Evolutionary conservation across 805 yeast species (phyloP), one percentile per base, ranked within the genome.

Genomic region (Yueomyces sinensis): DNA sequence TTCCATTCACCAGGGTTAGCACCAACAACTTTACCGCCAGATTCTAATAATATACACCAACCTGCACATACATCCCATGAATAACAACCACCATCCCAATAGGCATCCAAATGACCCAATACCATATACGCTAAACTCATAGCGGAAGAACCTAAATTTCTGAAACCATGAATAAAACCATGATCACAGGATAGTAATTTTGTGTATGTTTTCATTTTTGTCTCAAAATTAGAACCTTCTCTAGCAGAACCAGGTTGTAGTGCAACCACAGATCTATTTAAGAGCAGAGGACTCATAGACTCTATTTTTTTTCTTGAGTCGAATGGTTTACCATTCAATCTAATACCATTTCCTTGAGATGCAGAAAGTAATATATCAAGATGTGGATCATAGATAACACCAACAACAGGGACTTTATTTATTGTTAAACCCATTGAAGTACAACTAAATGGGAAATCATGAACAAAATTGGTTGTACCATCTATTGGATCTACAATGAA

Each of bases 161-260:
- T 62, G 49, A 70, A 71, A 0, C 82, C 81, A 56, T 89, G 97
- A 23, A 86, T 74, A 37, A 89, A 68, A 9, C 89, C 91, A 19
- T 95, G 95, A 56, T 91, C 97, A 49, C 72, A 83, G 45, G 86
- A 76, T 35, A 89, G 58, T 45, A 82, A 76, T 46, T 82, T 87
- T 30, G 87, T 71, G 51, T 83, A 95, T 0, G 93, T 95, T 30
- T 82, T 57, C 39, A 64, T 69, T 16, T 89, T 66, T 37, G 74
- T 65, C 91, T 94, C 82, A 47, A 91, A 86, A 42, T 82, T 77
- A 29, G 72, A 66, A 4, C 95, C 96, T 0, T 94, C 94, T 31
- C 82, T 70, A 14, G 91, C 83, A 56, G 96, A 87, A 32, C 91
- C 65, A 34, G 82, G 73, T 52, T 89, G 97, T 34, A 87, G 66